Percentiles rank a stretch among this genome's conserved stretches.
Conservation (phyloP, 805 yeast species). For the Huiozyma naganishii region DNA sequence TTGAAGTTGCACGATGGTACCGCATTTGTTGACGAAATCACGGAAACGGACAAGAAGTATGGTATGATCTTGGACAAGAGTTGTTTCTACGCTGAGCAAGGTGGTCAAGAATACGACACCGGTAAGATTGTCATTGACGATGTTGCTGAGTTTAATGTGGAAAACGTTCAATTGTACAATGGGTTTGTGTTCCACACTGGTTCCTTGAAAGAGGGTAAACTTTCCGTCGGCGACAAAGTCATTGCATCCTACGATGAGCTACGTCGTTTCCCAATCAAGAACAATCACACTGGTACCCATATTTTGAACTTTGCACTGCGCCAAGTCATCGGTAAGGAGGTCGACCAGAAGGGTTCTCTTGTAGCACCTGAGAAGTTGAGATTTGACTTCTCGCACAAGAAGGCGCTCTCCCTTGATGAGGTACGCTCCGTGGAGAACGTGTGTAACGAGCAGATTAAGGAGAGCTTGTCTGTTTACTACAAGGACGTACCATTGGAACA, state of each 20-base stretch:
- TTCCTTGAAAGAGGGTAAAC: slow-evolving; percentile 59
- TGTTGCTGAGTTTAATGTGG: slow-evolving; percentile 74
- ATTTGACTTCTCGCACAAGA: slow-evolving; percentile 92
- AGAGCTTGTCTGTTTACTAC: slow-evolving; percentile 63
- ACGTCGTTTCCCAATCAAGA: slow-evolving; percentile 92
- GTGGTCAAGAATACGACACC: slow-evolving; percentile 97
- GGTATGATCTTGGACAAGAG: slow-evolving; percentile 85
- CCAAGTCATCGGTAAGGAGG: slow-evolving; percentile 73
- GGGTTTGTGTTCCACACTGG: slow-evolving; percentile 97
- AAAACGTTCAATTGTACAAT: slow-evolving; percentile 83
- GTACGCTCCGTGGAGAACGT: slow-evolving; percentile 65
- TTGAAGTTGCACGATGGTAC: slow-evolving; percentile 63
- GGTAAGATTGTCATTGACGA: slow-evolving; percentile 91
- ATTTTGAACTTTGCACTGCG: slow-evolving; percentile 82
- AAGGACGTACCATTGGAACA: slow-evolving; percentile 66
- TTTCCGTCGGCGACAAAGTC: slow-evolving; percentile 57
- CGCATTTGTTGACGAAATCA: slow-evolving; percentile 43
- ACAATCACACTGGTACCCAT: slow-evolving; percentile 98
- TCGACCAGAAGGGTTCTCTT: slow-evolving; percentile 93
- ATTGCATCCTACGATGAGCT: slow-evolving; percentile 85
- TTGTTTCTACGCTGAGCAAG: slow-evolving; percentile 96
- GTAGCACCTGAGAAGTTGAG: slow-evolving; percentile 93
- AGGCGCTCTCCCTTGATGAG: slow-evolving; percentile 64
- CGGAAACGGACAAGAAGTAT: slow-evolving; percentile 40
- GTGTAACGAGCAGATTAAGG: slow-evolving; percentile 58